phyloP scores from a whole-genome alignment of 306 rosid species.

The Cicer chorassanicum region DNA sequence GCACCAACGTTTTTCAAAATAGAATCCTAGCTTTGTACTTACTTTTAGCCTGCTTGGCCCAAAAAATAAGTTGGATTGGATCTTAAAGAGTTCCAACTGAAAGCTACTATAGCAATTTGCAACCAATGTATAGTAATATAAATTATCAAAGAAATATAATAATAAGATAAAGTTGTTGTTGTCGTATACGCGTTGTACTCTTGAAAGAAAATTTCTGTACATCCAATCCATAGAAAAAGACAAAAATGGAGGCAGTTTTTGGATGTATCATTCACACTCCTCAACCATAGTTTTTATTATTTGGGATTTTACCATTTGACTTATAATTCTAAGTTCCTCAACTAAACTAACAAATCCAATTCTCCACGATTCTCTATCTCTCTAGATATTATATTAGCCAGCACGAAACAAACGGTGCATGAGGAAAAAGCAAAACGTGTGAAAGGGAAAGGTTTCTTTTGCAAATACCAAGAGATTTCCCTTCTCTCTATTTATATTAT shows the following conservation, averaged over 20 bases:
- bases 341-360: slow-evolving; percentile 20
- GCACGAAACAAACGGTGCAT: slow-evolving; percentile 11
- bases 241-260: slow-evolving; percentile 39
- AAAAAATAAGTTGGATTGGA: not conserved
- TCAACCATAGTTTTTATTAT: no score
- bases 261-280: not conserved
- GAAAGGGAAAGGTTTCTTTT: slow-evolving; percentile 22
- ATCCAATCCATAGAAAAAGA: not conserved
- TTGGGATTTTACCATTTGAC: slow-evolving; percentile 31
- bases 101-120: not conserved
- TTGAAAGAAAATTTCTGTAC: not conserved
- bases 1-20: not conserved
- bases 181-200: slow-evolving; percentile 44
- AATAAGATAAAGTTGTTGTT: slow-evolving; percentile 42
- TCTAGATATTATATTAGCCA: not conserved
- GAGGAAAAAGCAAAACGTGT: slow-evolving; percentile 28
- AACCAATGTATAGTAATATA: not conserved
- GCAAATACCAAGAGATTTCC: slow-evolving; percentile 14
- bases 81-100: slow-evolving; percentile 17
- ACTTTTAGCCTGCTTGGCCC: slow-evolving; percentile 20
- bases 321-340: slow-evolving; percentile 12
- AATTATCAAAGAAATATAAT: not conserved
- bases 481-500: slow-evolving; percentile 3
- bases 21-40: slow-evolving; percentile 10
- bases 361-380: slow-evolving; percentile 49